Evolutionary conservation across 192 early-diverging fungal species (phyloP).

Genomic region (Entophlyctis luteolus): DNA sequence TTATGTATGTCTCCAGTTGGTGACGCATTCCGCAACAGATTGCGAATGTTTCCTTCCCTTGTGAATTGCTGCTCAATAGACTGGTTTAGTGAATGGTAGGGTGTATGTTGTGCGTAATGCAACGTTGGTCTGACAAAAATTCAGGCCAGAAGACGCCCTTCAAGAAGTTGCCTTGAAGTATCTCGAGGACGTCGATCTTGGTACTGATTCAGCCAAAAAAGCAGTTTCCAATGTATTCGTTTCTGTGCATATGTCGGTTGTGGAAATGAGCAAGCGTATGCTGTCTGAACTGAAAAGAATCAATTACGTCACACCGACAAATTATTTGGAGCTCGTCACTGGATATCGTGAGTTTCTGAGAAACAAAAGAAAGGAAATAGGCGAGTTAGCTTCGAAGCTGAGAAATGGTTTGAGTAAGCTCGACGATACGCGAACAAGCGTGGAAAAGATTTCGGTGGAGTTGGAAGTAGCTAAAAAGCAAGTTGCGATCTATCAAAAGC

Average conservation of each 20-base stretch:
- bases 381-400: constrained; percentile 50
- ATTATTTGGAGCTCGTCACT: constrained; percentile 56
- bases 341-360: constrained; percentile 50
- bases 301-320: constrained; percentile 61
- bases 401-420: constrained; percentile 58
- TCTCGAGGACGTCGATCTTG: constrained; percentile 48
- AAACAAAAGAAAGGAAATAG: constrained; percentile 55
- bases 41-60: constrained; percentile 56
- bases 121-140: neutral
- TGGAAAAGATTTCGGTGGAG: constrained; percentile 59
- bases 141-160: constrained; percentile 50
- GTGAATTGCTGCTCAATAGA: constrained; percentile 60
- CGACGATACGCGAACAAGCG: constrained; percentile 54
- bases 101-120: neutral
- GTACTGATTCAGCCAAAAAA: constrained; percentile 41
- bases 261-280: constrained; percentile 50
- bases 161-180: constrained; percentile 54
- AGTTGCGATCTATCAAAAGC: constrained; percentile 58
- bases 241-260: constrained; percentile 54
- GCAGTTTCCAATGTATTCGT: constrained; percentile 53
- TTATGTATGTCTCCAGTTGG: constrained; percentile 60
- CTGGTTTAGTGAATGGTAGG: constrained; percentile 59
- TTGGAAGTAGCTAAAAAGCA: constrained; percentile 61
- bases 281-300: constrained; percentile 51
- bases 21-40: constrained; percentile 53